A percentile compares a stretch with the other conserved stretches of the same genome.
Evolutionary conservation across 1,284 basidiomycete genomes (phyloP).

Genomic region (Malassezia restricta): DNA sequence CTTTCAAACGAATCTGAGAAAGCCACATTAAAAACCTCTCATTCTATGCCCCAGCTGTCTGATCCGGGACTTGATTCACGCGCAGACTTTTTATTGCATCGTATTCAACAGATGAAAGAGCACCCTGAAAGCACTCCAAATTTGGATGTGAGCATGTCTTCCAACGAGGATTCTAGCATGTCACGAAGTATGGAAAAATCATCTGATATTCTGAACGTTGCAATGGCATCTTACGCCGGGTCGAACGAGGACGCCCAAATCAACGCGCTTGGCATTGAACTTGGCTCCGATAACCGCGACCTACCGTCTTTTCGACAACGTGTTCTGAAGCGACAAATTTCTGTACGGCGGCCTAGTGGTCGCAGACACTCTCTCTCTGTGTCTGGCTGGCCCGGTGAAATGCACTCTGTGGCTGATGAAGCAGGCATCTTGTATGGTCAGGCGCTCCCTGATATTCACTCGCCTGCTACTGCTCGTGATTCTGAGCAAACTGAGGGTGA

Average conservation of each 20-base stretch:
- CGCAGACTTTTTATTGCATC: neutral
- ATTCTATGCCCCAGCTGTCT: neutral
- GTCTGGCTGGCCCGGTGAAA: constrained; percentile 3
- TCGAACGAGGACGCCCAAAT: neutral
- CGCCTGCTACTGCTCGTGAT: too few relatives aligned
- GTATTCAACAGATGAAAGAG: neutral
- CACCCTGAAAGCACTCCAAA: neutral
- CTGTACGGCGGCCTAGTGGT: neutral
- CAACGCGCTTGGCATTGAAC: neutral
- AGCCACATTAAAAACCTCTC: neutral
- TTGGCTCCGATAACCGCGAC: neutral
- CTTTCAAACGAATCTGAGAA: neutral
- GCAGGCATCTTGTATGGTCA: neutral
- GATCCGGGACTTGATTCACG: neutral
- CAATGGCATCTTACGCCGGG: neutral
- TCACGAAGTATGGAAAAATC: neutral
- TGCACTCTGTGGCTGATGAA: neutral
- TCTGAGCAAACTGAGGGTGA: neutral
- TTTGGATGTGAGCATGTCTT: neutral
- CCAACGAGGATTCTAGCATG: neutral
- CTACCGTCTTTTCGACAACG: constrained; percentile 5
- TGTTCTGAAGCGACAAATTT: neutral
- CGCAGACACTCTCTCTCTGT: constrained; percentile 4
- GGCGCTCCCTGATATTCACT: neutral
- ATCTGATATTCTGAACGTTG: neutral